Percentiles rank a stretch among this genome's conserved stretches.
Evolutionary conservation across 2,329 filamentous ascomycete genomes (phyloP).

Genomic region (Fusarium oligoseptatum): DNA sequence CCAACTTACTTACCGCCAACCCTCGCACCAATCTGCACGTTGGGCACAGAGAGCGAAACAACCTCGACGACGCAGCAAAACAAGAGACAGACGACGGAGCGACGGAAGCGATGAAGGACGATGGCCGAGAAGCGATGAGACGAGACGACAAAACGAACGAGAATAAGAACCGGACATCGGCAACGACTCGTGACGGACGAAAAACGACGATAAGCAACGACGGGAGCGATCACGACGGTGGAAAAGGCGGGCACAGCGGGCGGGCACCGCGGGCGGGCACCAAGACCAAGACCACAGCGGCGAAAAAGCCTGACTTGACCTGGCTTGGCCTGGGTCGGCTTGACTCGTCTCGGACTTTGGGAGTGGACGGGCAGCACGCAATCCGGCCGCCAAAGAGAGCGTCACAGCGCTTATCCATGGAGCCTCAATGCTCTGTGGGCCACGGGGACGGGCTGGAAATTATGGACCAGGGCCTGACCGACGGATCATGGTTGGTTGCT

Average conservation of each 20-base stretch:
- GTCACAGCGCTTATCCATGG: conserved; percentile 44
- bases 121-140: neutral
- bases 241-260: conserved; percentile 31
- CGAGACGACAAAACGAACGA: conserved; percentile 5
- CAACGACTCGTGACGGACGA: conserved; percentile 32
- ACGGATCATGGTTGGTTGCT: conserved; percentile 40
- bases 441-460: conserved; percentile 43
- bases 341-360: conserved; percentile 38
- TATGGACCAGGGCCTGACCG: conserved; percentile 43
- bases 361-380: conserved; percentile 41
- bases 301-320: conserved; percentile 36
- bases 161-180: conserved; percentile 24
- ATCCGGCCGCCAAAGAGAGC: conserved; percentile 40
- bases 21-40: conserved; percentile 30
- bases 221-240: conserved; percentile 34
- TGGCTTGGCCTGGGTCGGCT: conserved; percentile 35
- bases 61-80: neutral
- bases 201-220: conserved; percentile 35
- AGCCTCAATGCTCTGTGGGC: conserved; percentile 32
- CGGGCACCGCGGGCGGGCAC: conserved; percentile 39
- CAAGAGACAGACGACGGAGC: neutral
- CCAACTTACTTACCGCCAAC: conserved; percentile 25
- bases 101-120: conserved; percentile 1
- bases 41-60: conserved; percentile 6
- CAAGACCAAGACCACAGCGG: conserved; percentile 33